Conservation (phyloP, 1,284 basidiomycete species). For the Omphalotus olearius region DNA sequence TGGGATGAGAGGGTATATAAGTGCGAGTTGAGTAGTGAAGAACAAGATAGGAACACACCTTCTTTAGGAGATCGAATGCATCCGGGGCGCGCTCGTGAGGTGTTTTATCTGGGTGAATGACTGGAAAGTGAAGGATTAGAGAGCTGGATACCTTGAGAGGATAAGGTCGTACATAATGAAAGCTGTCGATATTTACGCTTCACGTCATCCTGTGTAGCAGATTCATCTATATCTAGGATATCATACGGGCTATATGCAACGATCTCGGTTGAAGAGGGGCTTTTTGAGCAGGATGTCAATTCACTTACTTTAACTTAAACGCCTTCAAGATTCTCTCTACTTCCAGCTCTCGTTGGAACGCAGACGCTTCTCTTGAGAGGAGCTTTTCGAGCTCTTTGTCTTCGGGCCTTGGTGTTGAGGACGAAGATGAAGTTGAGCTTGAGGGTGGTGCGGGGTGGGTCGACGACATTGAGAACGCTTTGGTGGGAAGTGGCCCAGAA, state of each 20-base stretch:
- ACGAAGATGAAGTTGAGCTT: neutral
- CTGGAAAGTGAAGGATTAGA: constrained; percentile 30
- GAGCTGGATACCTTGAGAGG: neutral
- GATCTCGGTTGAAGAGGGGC: too few relatives aligned
- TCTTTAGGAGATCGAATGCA: constrained; percentile 81
- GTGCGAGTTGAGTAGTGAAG: neutral
- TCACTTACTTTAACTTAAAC: constrained; percentile 76
- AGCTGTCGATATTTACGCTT: constrained; percentile 80
- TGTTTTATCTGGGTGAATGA: constrained; percentile 86
- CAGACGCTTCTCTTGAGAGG: constrained; percentile 73
- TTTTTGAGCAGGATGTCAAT: neutral
- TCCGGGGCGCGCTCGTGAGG: constrained; percentile 75
- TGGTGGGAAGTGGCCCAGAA: neutral
- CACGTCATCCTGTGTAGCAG: constrained; percentile 63
- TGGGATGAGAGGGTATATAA: constrained; percentile 24
- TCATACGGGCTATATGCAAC: constrained; percentile 62
- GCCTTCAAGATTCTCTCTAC: constrained; percentile 83
- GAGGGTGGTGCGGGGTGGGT: neutral
- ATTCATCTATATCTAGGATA: constrained; percentile 64
- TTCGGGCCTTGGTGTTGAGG: constrained; percentile 1
- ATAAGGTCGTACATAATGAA: constrained; percentile 62
- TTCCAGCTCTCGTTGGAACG: constrained; percentile 77
- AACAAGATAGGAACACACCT: constrained; percentile 40
- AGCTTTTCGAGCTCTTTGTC: constrained; percentile 62
- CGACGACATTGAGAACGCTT: constrained; percentile 1